Evolutionary conservation across 2,329 filamentous ascomycete genomes (phyloP).

Genomic region (Teratosphaeria viscida): DNA sequence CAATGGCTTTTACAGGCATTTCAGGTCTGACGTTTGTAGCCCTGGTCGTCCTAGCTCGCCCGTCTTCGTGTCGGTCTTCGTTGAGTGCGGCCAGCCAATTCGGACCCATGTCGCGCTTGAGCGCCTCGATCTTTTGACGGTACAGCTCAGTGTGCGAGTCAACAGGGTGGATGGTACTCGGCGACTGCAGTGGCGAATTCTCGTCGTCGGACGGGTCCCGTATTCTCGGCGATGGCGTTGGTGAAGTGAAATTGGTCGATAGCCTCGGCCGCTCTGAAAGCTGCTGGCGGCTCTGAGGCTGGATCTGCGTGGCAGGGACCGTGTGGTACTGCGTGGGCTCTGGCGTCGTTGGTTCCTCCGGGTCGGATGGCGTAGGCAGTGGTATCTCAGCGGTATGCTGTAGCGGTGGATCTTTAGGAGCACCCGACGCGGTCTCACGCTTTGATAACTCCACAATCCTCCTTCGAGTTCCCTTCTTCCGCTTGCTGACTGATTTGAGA

Average conservation of each 20-base stretch:
- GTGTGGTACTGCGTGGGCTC: constrained; percentile 15
- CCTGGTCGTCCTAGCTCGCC: constrained; percentile 12
- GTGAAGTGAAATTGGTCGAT: constrained; percentile 19
- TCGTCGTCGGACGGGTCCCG: constrained; percentile 21
- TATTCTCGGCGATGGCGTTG: constrained; percentile 18
- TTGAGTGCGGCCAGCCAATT: constrained; percentile 79
- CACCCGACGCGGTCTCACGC: constrained; percentile 6
- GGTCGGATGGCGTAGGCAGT: constrained; percentile 8
- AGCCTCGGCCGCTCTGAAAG: constrained; percentile 15
- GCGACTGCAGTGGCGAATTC: constrained; percentile 16
- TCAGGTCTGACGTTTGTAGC: constrained; percentile 15
- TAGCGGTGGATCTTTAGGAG: constrained; percentile 12
- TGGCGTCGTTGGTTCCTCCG: constrained; percentile 14
- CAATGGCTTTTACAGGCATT: not conserved
- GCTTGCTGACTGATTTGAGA: constrained; percentile 31
- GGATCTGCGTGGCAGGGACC: constrained; percentile 10
- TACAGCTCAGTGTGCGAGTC: constrained; percentile 40
- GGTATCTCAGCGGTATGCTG: constrained; percentile 18
- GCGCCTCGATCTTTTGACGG: constrained; percentile 73
- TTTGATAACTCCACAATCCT: constrained; percentile 49
- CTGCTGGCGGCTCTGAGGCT: not conserved
- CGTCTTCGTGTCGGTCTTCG: constrained; percentile 52
- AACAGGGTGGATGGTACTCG: constrained; percentile 12
- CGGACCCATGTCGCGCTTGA: constrained; percentile 75
- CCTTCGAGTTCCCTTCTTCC: constrained; percentile 48